Evolutionary conservation across 2,329 filamentous ascomycete species (phyloP), one percentile per base, ranked within the genome.

Genomic region (Chrysoporthe deuterocubensis): DNA sequence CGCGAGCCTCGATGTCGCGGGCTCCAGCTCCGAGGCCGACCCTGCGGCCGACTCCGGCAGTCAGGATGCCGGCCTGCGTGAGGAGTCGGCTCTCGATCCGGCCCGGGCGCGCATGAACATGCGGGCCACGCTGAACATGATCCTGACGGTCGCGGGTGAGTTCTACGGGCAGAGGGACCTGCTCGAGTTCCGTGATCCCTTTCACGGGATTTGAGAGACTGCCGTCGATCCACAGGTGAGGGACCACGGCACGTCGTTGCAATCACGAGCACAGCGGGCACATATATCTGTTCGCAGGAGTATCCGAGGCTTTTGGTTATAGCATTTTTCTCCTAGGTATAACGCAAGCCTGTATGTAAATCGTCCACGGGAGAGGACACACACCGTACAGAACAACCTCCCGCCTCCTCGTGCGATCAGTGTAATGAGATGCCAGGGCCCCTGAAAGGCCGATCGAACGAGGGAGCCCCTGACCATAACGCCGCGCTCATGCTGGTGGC

Each of bases 151-250:
- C 46, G 90, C 92, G 60, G 94, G 93, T 73, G 94, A 97, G 79
- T 89, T 92, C 72, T 98, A 94, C 79, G 94, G 95, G 1, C 95
- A 98, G 79, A 85, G 90, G 71, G 95, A 98, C 78, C 79, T 97
- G 70, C 84, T 97, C 61, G 89, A 92, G 73, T 92, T 90, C 70
- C 87, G 93, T 67, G 87, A 90, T 70, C 86, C 86, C 4, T 89
- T 88, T 73, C 79, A 82, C 32, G 79, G 80, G 44, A 76, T 83
- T 72, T 82, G 78, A 76, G 67, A 32, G 46, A 40, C 37, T 65
- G 42, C 37, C n/a, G n/a, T 37, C 67, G 40, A 21, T n/a, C 26
- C 11, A 21, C 46, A 66, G 26, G 46, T 56, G 34, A 43, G 57
- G 43, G 48, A 44, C 26, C 0, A 40, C 54, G 54, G 54, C n/a